Evolutionary conservation across 495 filamentous ascomycete species (phyloP), one percentile per base, ranked within the genome.

Genomic region (Rhizodiscina lignyota): DNA sequence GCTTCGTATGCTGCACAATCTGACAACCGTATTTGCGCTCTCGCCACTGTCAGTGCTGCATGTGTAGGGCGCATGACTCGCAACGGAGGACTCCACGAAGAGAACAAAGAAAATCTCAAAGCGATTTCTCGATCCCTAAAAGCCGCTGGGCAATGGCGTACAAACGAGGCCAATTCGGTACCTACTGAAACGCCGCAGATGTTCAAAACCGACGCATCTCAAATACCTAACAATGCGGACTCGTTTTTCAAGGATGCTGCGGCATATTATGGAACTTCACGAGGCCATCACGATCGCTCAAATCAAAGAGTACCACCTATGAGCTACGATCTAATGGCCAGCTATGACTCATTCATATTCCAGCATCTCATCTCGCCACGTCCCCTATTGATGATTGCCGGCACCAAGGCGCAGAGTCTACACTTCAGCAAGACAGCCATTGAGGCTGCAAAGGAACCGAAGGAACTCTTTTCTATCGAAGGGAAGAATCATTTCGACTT

Each of bases 371-470:
- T 52, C 23, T 38, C 35, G 10, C 56, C 56, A 10, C 35, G 53
- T 8, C 58, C 56, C n/a, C 22, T 60, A 19, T 42, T 60, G 34
- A 59, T 61, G 55, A 55, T 62, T 39, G 43, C 45, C 2, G 61
- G 59, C 6, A 31, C 38, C 5, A 27, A 45, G 30, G 58, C 61
- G 13, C 37, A 48, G 18, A 54, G 58, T 11, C 18, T 36, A 12
- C 42, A 50, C 10, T 57, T 47, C 34, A 58, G 53, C 34, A 38
- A 53, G 40, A 46, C 48, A 2, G 54, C 44, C 16, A 40, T 59
- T 21, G 36, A 17, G n/a, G 12, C 4, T 6, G 56, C 58, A 3
- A 43, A 41, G 26, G 48, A 60, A 32, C 59, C 59, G 0, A 59
- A 58, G 40, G 55, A 64, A 37, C 33, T 61, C 24, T 51, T 55